A percentile compares a stretch with the other conserved stretches of the same genome.
Evolutionary conservation across 1,284 basidiomycete species (phyloP).

Genomic region (Veloporphyrellus conicus): DNA sequence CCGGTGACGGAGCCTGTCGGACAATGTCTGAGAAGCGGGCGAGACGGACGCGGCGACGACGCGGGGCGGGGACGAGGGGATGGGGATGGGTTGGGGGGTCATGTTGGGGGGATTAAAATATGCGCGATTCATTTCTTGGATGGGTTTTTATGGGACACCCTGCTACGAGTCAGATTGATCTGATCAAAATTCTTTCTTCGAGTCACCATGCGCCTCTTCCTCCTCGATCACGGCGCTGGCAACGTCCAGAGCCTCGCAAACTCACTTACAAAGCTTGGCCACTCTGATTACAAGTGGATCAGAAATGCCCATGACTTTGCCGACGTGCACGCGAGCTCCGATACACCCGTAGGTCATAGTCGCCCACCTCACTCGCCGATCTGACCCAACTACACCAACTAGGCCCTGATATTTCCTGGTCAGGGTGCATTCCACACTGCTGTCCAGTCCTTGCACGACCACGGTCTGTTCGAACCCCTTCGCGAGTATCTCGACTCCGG

Average conservation of each 20-base stretch:
- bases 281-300: constrained; percentile 86
- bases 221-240: constrained; percentile 94
- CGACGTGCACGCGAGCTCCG: constrained; percentile 21
- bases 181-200: no score
- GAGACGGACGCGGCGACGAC: constrained; percentile 51
- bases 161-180: no score
- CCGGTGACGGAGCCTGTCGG: constrained; percentile 43
- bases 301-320: constrained; percentile 75
- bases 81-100: constrained; percentile 38
- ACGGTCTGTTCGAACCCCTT: constrained; percentile 80
- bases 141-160: constrained; percentile 15
- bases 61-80: constrained; percentile 32
- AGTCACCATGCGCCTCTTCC: constrained; percentile 64
- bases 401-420: constrained; percentile 98
- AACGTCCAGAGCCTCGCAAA: constrained; percentile 95
- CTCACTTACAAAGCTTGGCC: constrained; percentile 83
- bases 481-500: constrained; percentile 83
- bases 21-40: constrained; percentile 35
- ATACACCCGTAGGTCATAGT: constrained; percentile 71
- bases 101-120: constrained; percentile 19
- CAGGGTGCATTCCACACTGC: constrained; percentile 94
- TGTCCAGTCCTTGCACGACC: constrained; percentile 68
- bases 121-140: constrained; percentile 10
- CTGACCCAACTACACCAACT: constrained; percentile 16
- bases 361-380: constrained; percentile 7